Evolutionary conservation across 2,329 filamentous ascomycete genomes (phyloP).

Genomic region (Claviceps spartinae): DNA sequence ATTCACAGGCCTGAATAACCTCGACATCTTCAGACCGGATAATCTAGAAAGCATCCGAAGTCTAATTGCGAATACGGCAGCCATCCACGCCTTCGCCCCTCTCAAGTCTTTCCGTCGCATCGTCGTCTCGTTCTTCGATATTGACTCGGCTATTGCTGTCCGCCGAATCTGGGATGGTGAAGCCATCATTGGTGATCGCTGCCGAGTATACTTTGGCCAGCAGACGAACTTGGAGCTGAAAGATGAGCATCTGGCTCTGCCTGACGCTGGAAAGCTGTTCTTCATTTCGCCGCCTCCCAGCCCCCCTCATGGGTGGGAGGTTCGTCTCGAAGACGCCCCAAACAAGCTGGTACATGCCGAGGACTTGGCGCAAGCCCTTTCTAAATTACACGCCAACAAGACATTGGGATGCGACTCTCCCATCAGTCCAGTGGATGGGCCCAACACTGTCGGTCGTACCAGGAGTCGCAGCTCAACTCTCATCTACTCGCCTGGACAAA

Average conservation of each 20-base stretch:
- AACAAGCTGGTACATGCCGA: constrained; percentile 59
- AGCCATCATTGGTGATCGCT: constrained; percentile 53
- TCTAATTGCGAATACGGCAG: constrained; percentile 54
- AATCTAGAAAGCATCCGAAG: constrained; percentile 63
- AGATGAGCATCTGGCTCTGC: constrained; percentile 49
- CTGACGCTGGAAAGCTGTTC: constrained; percentile 57
- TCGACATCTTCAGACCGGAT: constrained; percentile 58
- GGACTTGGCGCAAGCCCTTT: constrained; percentile 52
- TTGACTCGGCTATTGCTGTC: constrained; percentile 55
- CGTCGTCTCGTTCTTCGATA: constrained; percentile 62
- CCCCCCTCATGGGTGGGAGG: constrained; percentile 56
- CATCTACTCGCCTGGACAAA: constrained; percentile 48
- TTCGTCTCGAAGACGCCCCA: constrained; percentile 52
- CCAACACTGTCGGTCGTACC: constrained; percentile 14
- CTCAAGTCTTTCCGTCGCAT: constrained; percentile 75
- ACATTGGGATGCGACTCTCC: constrained; percentile 13
- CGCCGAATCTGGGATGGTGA: constrained; percentile 63
- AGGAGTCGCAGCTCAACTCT: constrained; percentile 51
- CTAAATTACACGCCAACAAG: constrained; percentile 41
- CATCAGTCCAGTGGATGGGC: constrained; percentile 18
- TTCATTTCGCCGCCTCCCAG: constrained; percentile 59
- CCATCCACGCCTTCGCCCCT: constrained; percentile 65
- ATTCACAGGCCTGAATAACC: constrained; percentile 65
- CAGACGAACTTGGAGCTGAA: constrained; percentile 40
- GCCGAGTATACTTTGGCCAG: constrained; percentile 57